Evolutionary conservation across 2,329 filamentous ascomycete species (phyloP).

Genomic region (Mollisiaceae sp.): DNA sequence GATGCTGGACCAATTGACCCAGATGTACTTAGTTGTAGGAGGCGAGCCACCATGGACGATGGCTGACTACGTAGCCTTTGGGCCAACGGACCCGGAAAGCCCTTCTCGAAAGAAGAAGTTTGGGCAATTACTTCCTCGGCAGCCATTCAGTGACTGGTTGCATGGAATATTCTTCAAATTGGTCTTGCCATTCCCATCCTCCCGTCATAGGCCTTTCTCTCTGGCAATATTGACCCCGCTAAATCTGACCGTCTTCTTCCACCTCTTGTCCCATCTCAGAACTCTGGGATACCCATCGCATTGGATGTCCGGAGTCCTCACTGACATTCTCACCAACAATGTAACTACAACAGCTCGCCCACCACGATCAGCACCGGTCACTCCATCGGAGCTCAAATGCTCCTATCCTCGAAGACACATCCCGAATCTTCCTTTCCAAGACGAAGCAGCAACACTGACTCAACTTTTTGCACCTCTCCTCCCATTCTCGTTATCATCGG

Average conservation of each 20-base stretch:
- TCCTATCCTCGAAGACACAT: slow-evolving; percentile 11
- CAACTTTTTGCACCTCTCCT: slow-evolving; percentile 25
- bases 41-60: too few species aligned
- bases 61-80: too few species aligned
- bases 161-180: slow-evolving; percentile 28
- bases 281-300: slow-evolving; percentile 28
- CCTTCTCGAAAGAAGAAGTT: too few species aligned
- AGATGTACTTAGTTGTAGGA: too few species aligned
- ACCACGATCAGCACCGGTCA: slow-evolving; percentile 12
- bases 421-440: slow-evolving; percentile 21
- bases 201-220: slow-evolving; percentile 6
- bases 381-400: neutral
- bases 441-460: slow-evolving; percentile 19
- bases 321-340: slow-evolving; percentile 24
- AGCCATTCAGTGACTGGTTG: neutral
- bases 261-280: slow-evolving; percentile 20
- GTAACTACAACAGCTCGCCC: slow-evolving; percentile 22
- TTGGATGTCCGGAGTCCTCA: slow-evolving; percentile 27
- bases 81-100: too few species aligned
- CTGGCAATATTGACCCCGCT: slow-evolving; percentile 7
- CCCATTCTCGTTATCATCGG: slow-evolving; percentile 12
- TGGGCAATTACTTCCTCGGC: slow-evolving; percentile 16
- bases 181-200: slow-evolving; percentile 18
- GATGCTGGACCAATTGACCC: too few species aligned
- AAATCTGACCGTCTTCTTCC: slow-evolving; percentile 22